Conservation (phyloP, 2,329 filamentous ascomycete genomes). For the Alternaria viburni region DNA sequence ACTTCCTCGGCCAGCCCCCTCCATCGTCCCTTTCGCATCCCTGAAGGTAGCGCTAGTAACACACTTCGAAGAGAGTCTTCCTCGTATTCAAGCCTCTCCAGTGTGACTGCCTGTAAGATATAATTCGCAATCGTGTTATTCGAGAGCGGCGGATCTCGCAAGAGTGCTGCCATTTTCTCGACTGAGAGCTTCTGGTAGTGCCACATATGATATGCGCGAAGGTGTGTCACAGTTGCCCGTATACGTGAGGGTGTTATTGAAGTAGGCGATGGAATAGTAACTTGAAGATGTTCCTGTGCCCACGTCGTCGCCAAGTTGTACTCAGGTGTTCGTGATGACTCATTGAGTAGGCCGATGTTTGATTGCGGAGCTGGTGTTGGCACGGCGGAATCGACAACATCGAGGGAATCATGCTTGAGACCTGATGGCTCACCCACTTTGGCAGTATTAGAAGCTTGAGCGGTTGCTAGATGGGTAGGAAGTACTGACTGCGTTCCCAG, state of each 20-base stretch:
- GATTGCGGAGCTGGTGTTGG: not conserved
- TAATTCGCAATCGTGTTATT: constrained; percentile 37
- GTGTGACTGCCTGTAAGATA: constrained; percentile 36
- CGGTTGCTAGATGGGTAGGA: not conserved
- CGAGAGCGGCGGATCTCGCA: constrained; percentile 40
- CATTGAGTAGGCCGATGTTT: not conserved
- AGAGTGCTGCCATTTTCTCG: constrained; percentile 25
- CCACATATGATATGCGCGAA: constrained; percentile 47
- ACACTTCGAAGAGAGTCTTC: constrained; percentile 26
- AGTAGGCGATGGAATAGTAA: constrained; percentile 34
- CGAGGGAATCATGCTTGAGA: not conserved
- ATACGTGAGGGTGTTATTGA: constrained; percentile 27
- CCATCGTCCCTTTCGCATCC: constrained; percentile 34
- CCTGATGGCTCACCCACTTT: not conserved
- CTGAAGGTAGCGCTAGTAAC: constrained; percentile 27
- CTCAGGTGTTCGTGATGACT: constrained; percentile 20
- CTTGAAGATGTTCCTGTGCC: constrained; percentile 36
- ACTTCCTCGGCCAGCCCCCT: constrained; percentile 31
- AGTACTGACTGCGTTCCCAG: not conserved
- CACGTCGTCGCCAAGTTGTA: constrained; percentile 36
- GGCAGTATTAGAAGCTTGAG: not conserved
- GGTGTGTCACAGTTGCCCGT: constrained; percentile 38
- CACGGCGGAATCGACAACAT: not conserved
- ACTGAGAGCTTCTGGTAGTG: constrained; percentile 33
- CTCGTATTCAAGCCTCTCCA: constrained; percentile 39